A percentile compares a stretch with the other conserved stretches of the same genome.
These are phyloP conservation scores for Vigna hirtella DNA, from an alignment of 306 rosid species.

Conservation along the genomic window DNA sequence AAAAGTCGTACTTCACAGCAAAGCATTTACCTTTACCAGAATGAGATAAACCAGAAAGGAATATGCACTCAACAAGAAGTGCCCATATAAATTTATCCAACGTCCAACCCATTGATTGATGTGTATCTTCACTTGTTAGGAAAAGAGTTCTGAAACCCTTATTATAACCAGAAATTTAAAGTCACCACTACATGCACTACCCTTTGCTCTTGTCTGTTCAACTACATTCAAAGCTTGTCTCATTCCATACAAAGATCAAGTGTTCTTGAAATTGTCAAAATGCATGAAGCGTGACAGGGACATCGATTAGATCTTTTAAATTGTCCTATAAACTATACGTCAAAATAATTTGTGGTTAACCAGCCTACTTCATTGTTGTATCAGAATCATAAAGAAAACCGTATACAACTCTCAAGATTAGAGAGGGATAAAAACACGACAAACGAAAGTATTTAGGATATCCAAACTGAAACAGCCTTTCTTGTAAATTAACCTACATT, in stretches of 20 bases:
- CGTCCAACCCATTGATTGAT: constrained; percentile 49
- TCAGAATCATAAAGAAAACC: neutral
- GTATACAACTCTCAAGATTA: too few species aligned
- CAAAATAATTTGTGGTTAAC: constrained; percentile 5
- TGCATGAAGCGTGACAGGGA: constrained; percentile 43
- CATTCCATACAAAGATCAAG: constrained; percentile 57
- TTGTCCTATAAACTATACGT: neutral
- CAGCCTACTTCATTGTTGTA: neutral
- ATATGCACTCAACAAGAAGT: constrained; percentile 49
- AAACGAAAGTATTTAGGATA: too few species aligned
- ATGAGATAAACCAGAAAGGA: constrained; percentile 50
- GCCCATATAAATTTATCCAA: constrained; percentile 26
- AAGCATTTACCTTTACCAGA: constrained; percentile 45
- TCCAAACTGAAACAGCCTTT: neutral
- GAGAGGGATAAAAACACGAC: too few species aligned
- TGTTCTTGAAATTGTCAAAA: constrained; percentile 41
- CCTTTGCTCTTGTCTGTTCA: constrained; percentile 51
- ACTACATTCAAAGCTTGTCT: constrained; percentile 43
- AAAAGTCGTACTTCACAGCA: neutral
- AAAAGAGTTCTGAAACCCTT: constrained; percentile 27
- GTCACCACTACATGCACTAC: constrained; percentile 18
- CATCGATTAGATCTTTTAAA: constrained; percentile 14
- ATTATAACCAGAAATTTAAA: constrained; percentile 28
- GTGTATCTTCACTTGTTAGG: constrained; percentile 27
- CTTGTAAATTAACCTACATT: neutral